Evolutionary conservation across 2,329 filamentous ascomycete species (phyloP).

Genomic region (Elsinoe arachidis): DNA sequence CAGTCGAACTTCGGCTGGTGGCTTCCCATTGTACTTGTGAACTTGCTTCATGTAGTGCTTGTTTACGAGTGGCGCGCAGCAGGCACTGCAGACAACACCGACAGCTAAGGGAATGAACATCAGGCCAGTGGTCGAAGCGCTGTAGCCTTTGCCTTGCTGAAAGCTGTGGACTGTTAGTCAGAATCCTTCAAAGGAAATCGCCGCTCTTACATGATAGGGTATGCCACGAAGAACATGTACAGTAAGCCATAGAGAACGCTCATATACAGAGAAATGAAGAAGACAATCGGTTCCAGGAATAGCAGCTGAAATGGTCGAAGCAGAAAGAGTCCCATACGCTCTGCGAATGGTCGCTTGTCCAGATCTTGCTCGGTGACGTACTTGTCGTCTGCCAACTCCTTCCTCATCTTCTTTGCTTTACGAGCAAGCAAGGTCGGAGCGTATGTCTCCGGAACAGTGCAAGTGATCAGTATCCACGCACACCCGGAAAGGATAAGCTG

Average conservation of each 20-base stretch:
- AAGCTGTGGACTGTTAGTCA: constrained; percentile 50
- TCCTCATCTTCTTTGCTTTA: constrained; percentile 63
- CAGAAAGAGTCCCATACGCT: constrained; percentile 66
- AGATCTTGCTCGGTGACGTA: constrained; percentile 76
- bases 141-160: constrained; percentile 70
- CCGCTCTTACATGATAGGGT: constrained; percentile 14
- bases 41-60: constrained; percentile 64
- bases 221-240: constrained; percentile 69
- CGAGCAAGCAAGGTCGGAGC: constrained; percentile 64
- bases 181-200: background rate
- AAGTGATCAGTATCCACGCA: constrained; percentile 67
- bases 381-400: constrained; percentile 55
- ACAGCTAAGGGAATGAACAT: constrained; percentile 82
- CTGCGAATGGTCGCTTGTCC: constrained; percentile 56
- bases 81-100: constrained; percentile 53
- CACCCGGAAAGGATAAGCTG: constrained; percentile 66
- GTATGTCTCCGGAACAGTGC: constrained; percentile 87
- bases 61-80: constrained; percentile 58
- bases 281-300: constrained; percentile 74
- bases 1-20: constrained; percentile 67
- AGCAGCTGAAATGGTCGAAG: constrained; percentile 78
- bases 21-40: constrained; percentile 57
- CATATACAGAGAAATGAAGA: constrained; percentile 80
- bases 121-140: constrained; percentile 62
- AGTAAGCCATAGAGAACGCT: constrained; percentile 66